Evolutionary conservation across 2,329 filamentous ascomycete species (phyloP), one percentile per base, ranked within the genome.

Genomic region (Fusarium sp.): DNA sequence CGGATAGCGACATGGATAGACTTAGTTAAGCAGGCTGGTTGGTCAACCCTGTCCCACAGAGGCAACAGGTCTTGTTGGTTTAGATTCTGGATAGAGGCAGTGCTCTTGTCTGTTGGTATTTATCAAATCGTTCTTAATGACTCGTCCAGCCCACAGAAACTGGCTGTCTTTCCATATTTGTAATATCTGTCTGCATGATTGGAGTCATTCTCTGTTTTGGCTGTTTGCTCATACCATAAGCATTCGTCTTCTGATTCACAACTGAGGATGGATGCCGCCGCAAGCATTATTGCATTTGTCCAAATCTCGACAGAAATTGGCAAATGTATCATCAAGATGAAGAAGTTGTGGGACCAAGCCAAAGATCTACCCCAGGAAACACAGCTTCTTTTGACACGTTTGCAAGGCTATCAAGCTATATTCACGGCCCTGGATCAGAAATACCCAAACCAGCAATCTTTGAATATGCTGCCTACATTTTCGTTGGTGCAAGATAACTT

Each of bases 261-360:
- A 28, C 18, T 16, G 22, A 45, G 33, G 18, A 77, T 77, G 68
- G 75, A 71, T 36, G 67, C 55, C n/a, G 69, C 74, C 13, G 71
- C 76, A 22, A 72, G 71, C 38, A 57, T 70, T 26, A 56, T 80
- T 26, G 78, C 78, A 36, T 71, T 80, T 28, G 60, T 77, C 33
- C 72, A 79, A 42, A 44, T 76, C 6, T 57, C 76, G 26, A 30
- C 65, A 7, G 61, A 71, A 11, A 74, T 79, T 33, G 74, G 59
- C 11, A 75, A 72, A 39, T 68, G 68, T 35, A 67, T 75, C 3
- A 26, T 76, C 47, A 76, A 75, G 26, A 57, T 67, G 24, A 72
- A 74, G 13, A 36, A 64, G 30, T 16, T 80, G 55, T 80, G 77
- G 74, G 65, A 78, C 2, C 61, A 79, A 33, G 41, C 79, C 35